Conservation (phyloP, 2,329 filamentous ascomycete species). For the Monosporascus sp. region DNA sequence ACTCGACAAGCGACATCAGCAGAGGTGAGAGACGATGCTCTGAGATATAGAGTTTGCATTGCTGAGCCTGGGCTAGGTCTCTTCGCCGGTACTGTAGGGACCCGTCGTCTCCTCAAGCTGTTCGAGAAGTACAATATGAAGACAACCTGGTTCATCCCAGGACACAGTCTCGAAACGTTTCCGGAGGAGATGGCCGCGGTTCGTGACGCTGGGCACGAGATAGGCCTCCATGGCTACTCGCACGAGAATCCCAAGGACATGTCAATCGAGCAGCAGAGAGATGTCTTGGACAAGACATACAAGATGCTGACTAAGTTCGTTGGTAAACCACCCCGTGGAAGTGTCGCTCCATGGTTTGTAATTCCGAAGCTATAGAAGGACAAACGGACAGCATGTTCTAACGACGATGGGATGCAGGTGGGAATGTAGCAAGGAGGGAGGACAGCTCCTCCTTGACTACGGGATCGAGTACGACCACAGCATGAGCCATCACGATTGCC, state of each 20-base stretch:
- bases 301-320: constrained; percentile 65
- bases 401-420: constrained; percentile 36
- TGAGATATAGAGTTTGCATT: background rate
- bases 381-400: background rate
- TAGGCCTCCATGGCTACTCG: constrained; percentile 63
- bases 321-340: constrained; percentile 67
- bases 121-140: constrained; percentile 47
- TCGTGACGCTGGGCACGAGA: constrained; percentile 59
- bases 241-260: constrained; percentile 71
- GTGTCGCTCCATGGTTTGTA: constrained; percentile 60
- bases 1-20: constrained; percentile 67
- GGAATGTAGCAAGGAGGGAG: constrained; percentile 66
- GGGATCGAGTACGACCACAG: constrained; percentile 67
- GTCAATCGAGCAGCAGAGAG: constrained; percentile 69
- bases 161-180: constrained; percentile 61
- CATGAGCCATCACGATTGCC: constrained; percentile 62
- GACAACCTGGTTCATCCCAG: constrained; percentile 36
- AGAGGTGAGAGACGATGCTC: constrained; percentile 41
- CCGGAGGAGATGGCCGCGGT: constrained; percentile 60
- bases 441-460: constrained; percentile 59
- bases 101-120: constrained; percentile 61
- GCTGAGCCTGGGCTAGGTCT: constrained; percentile 29
- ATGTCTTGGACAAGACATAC: constrained; percentile 71
- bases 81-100: constrained; percentile 65
- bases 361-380: background rate